These are phyloP conservation scores for Leersia perrieri DNA, from an alignment of 176 grass and related monocot species.

Conservation along the genomic window DNA sequence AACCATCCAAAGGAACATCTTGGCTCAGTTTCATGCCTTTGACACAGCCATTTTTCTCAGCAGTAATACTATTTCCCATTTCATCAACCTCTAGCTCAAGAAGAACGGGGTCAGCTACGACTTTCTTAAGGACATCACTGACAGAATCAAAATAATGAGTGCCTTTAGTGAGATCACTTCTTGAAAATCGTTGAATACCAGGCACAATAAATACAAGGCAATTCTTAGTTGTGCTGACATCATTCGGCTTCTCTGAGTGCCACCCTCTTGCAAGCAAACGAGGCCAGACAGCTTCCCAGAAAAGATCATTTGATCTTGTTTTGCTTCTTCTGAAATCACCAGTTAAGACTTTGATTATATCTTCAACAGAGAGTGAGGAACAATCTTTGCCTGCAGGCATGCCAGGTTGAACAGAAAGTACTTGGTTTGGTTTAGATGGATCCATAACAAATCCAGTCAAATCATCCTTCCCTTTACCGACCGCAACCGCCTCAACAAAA, in stretches of 20 bases:
- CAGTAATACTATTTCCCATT: slow-evolving; percentile 17
- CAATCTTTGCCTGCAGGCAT: slow-evolving; percentile 85
- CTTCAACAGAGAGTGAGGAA: slow-evolving; percentile 63
- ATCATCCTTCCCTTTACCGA: slow-evolving; percentile 79
- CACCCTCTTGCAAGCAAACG: slow-evolving; percentile 91
- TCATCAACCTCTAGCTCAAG: slow-evolving; percentile 65
- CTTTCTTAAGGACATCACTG: slow-evolving; percentile 80
- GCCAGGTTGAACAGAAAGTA: slow-evolving; percentile 46
- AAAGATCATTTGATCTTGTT: slow-evolving; percentile 85
- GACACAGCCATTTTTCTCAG: slow-evolving; percentile 34
- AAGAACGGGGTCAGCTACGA: slow-evolving; percentile 61
- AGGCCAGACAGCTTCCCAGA: slow-evolving; percentile 98
- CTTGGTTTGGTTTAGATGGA: slow-evolving; percentile 57
- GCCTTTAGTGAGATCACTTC: slow-evolving; percentile 67
- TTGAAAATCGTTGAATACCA: slow-evolving; percentile 76
- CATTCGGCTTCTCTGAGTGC: slow-evolving; percentile 92
- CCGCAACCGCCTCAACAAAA: slow-evolving; percentile 67
- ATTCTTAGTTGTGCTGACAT: slow-evolving; percentile 62
- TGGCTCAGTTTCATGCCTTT: slow-evolving; percentile 32
- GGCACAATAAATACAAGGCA: slow-evolving; percentile 69
- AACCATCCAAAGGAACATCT: slow-evolving; percentile 43
- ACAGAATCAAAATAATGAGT: slow-evolving; percentile 93
- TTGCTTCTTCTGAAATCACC: slow-evolving; percentile 96
- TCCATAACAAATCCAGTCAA: slow-evolving; percentile 68
- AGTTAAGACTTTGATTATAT: slow-evolving; percentile 95